Evolutionary conservation across 208 protist species (phyloP), one percentile per base, ranked within the genome.

Genomic region (Crithidia expoeki): DNA sequence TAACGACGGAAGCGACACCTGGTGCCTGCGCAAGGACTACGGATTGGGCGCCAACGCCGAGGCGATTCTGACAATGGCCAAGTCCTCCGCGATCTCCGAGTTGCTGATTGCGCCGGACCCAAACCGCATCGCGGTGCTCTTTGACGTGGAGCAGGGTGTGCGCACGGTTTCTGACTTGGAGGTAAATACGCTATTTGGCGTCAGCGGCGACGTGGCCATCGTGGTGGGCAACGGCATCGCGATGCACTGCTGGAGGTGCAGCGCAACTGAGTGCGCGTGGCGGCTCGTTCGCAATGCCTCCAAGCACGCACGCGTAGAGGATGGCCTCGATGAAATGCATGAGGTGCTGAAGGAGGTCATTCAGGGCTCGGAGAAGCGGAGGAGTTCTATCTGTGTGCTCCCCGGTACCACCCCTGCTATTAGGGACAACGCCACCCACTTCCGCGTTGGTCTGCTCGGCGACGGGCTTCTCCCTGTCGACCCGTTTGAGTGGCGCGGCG

Each of bases 401-500:
- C 89, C 89, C 10, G 83, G 79, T 4, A 90, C 84, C n/a, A 88
- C 78, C 17, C 89, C 86, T 10, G 84, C 86, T 25, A 89, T 94
- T 56, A 82, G 76, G 19, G 89, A 92, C 47, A 76, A 74, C 10
- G 72, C 75, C 12, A 47, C 44, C 9, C 80, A 90, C 56, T 58
- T 73, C 7, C 80, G 76, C n/a, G 53, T 86, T 14, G 81, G 85
- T 51, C 68, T 93, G 0, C 66, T 93, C 7, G 86, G 87, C 10
- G 86, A 93, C 60, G 90, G 83, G 0, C 72, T 95, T 46, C 80
- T 95, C n/a, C 90, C 85, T 1, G 80, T 95, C 16, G 87, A 95
- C 60, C 77, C 85, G 5, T 95, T 95, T 63, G 90, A 95, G 73
- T 95, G 85, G 83, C 79, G 90, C 30, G 90, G 90, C 11, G 90